phyloP scores from a whole-genome alignment of 495 filamentous ascomycete genomes.

The Annulohypoxylon bovei region DNA sequence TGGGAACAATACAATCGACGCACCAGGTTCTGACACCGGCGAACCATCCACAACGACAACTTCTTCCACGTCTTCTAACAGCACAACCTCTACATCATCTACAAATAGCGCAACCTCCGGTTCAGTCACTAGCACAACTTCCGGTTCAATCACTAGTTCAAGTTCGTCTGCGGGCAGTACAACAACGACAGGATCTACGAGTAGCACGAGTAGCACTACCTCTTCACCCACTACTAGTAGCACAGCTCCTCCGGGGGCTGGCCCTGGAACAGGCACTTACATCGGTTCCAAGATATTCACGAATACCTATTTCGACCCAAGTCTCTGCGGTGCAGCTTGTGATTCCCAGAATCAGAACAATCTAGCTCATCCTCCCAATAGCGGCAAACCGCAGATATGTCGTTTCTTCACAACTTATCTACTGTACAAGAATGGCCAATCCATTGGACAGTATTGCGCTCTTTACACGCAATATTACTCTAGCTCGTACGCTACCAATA shows the following conservation, averaged over 20 bases:
- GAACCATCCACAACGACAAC: not conserved
- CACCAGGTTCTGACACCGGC: slow-evolving; percentile 33
- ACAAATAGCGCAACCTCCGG: slow-evolving; percentile 12
- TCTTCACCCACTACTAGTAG: not conserved
- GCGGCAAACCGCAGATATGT: slow-evolving; percentile 49
- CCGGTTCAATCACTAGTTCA: not conserved
- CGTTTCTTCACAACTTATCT: slow-evolving; percentile 62
- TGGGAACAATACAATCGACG: slow-evolving; percentile 55
- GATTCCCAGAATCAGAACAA: slow-evolving; percentile 54
- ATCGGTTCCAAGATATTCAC: slow-evolving; percentile 56
- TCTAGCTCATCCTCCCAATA: slow-evolving; percentile 38
- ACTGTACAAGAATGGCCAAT: slow-evolving; percentile 51
- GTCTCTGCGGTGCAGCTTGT: slow-evolving; percentile 54
- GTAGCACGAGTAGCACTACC: slow-evolving; percentile 18
- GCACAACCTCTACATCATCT: slow-evolving; percentile 7
- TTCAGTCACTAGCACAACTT: not conserved
- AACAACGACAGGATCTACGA: not conserved
- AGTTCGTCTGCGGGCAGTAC: not conserved
- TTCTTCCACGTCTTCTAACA: not conserved
- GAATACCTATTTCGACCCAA: slow-evolving; percentile 50
- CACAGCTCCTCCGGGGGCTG: slow-evolving; percentile 5
- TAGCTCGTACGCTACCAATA: slow-evolving; percentile 37
- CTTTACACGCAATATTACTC: slow-evolving; percentile 37
- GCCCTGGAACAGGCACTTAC: slow-evolving; percentile 45
- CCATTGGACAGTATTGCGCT: slow-evolving; percentile 43